Evolutionary conservation across 2,329 filamentous ascomycete species (phyloP).

Genomic region (Neofusicoccum sp.): DNA sequence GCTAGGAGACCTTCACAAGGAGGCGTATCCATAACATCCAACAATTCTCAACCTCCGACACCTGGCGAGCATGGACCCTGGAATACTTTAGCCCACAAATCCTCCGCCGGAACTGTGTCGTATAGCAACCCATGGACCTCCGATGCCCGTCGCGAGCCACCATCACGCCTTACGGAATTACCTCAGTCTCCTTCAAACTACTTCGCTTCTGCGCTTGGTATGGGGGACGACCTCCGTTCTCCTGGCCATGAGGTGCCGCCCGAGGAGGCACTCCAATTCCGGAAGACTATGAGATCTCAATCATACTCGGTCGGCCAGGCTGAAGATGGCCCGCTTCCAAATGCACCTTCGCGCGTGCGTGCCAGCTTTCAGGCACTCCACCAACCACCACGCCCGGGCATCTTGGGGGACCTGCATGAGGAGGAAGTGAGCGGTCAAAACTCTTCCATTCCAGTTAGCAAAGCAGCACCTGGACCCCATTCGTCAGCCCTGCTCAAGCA

Average conservation of each 20-base stretch:
- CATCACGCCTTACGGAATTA: slow-evolving; percentile 23
- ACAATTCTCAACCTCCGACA: slow-evolving; percentile 76
- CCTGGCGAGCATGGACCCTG: slow-evolving; percentile 61
- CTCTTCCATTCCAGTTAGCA: slow-evolving; percentile 6
- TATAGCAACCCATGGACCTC: slow-evolving; percentile 33
- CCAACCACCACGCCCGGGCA: slow-evolving; percentile 74
- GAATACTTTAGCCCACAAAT: slow-evolving; percentile 35
- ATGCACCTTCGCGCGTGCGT: slow-evolving; percentile 17
- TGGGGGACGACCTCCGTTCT: slow-evolving; percentile 11
- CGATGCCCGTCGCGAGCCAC: slow-evolving; percentile 22
- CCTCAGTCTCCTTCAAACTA: slow-evolving; percentile 28
- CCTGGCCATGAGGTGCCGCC: slow-evolving; percentile 4
- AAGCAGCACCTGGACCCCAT: slow-evolving; percentile 4
- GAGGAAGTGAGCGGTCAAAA: slow-evolving; percentile 27
- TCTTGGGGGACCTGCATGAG: slow-evolving; percentile 61
- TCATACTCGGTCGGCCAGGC: slow-evolving; percentile 94
- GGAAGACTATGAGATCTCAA: slow-evolving; percentile 87
- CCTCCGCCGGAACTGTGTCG: slow-evolving; percentile 44
- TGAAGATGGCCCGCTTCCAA: slow-evolving; percentile 48
- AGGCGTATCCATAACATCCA: slow-evolving; percentile 67
- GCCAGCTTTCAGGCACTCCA: slow-evolving; percentile 65
- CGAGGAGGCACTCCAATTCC: slow-evolving; percentile 6
- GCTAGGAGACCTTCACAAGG: slow-evolving; percentile 73
- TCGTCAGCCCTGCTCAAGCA: slow-evolving; percentile 17
- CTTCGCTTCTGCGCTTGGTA: slow-evolving; percentile 2